A percentile compares a stretch with the other conserved stretches of the same genome.
Conservation (phyloP, 345 rosid genomes). For the Trapa bicornis region DNA sequence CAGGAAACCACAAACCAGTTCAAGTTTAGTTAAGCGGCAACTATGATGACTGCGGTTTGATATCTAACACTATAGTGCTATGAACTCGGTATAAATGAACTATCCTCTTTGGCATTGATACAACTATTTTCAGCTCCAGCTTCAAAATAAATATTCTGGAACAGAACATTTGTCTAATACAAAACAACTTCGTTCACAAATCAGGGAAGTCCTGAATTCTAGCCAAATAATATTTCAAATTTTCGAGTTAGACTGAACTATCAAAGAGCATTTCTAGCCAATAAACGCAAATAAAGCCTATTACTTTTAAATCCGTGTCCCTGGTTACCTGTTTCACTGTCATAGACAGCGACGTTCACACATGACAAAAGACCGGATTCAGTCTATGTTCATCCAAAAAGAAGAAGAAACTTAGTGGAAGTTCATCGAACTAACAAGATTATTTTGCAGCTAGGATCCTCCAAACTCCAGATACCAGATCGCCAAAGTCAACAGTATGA, state of each 20-base stretch:
- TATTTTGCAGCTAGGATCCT: not conserved
- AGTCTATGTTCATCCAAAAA: no score
- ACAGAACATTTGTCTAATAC: not conserved
- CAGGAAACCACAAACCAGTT: not conserved
- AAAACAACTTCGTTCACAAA: not conserved
- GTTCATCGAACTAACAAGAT: not conserved
- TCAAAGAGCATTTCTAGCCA: not conserved
- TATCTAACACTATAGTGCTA: not conserved
- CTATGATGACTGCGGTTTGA: not conserved
- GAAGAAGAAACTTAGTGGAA: no score
- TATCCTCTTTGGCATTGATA: no score
- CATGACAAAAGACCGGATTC: no score
- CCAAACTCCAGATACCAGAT: not conserved
- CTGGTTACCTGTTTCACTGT: not conserved
- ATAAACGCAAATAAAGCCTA: not conserved
- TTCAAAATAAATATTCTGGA: not conserved
- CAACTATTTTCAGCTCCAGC: not conserved
- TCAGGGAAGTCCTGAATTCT: no score
- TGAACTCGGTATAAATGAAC: not conserved
- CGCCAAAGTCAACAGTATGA: not conserved
- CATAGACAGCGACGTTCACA: no score
- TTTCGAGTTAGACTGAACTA: not conserved
- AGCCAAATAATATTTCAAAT: no score
- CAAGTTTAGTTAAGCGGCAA: not conserved
- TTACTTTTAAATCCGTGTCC: not conserved